These are phyloP conservation scores for Actinomucor elegans DNA, from an alignment of 371 early-diverging fungal genomes.

Conservation along the genomic window DNA sequence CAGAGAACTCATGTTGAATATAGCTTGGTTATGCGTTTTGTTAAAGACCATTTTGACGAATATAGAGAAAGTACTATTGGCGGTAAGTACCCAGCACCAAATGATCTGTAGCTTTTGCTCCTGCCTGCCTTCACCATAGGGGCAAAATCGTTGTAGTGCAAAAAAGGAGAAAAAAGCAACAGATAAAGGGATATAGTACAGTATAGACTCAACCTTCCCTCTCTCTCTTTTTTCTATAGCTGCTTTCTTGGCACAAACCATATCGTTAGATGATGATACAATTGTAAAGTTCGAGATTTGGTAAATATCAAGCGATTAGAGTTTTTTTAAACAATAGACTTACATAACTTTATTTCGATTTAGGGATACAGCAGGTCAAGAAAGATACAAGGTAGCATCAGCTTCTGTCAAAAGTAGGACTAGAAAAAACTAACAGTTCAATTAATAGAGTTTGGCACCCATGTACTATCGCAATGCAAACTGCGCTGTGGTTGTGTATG, in stretches of 20 bases:
- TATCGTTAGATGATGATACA: slow-evolving; percentile 64
- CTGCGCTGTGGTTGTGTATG: slow-evolving; percentile 96
- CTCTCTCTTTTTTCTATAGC: slow-evolving; percentile 51
- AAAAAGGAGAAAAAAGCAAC: not conserved
- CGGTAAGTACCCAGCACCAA: slow-evolving; percentile 60
- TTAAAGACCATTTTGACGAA: slow-evolving; percentile 95
- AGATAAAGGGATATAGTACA: too few relatives aligned
- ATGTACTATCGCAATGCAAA: slow-evolving; percentile 99
- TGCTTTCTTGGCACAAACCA: slow-evolving; percentile 78
- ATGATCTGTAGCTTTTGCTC: too few relatives aligned
- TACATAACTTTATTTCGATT: not conserved
- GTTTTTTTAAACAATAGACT: too few relatives aligned
- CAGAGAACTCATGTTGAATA: slow-evolving; percentile 14
- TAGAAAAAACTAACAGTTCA: too few relatives aligned
- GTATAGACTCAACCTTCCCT: too few relatives aligned
- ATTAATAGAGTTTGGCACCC: slow-evolving; percentile 95
- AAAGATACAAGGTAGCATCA: slow-evolving; percentile 93
- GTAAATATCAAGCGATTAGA: too few relatives aligned
- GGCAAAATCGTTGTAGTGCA: too few relatives aligned
- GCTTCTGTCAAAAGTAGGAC: too few relatives aligned
- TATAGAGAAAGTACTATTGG: slow-evolving; percentile 98
- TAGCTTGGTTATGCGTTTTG: slow-evolving; percentile 92
- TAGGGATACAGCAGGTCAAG: slow-evolving; percentile 95
- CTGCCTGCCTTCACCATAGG: too few relatives aligned
- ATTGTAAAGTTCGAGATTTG: slow-evolving; percentile 88